A percentile compares a stretch with the other conserved stretches of the same genome.
Evolutionary conservation across 116 monocot species (phyloP).

Genomic region (Trichopus zeylanicus): DNA sequence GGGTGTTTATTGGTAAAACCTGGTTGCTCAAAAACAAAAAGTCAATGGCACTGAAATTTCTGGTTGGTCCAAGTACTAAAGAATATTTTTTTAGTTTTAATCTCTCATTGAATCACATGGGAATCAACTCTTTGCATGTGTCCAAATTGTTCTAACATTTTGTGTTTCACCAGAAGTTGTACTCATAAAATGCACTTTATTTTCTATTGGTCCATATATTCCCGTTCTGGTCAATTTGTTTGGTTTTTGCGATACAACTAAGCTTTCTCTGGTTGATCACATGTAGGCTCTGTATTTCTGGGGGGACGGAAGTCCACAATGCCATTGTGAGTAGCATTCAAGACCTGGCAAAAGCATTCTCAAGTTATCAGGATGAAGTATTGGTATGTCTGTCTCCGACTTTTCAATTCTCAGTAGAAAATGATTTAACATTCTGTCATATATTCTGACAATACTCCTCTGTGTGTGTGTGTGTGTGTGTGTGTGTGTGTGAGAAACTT

Average conservation of each 20-base stretch:
- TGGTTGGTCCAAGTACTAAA: background rate
- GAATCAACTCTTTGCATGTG: background rate
- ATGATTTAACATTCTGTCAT: too few species aligned
- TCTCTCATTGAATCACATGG: background rate
- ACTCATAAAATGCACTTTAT: background rate
- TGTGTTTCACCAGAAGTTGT: background rate
- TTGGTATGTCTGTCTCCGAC: slow-evolving; percentile 44
- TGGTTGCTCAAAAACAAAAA: too few species aligned
- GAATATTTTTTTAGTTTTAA: background rate
- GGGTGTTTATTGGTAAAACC: too few species aligned
- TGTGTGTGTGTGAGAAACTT: too few species aligned
- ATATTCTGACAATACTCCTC: too few species aligned
- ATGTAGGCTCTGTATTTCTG: slow-evolving; percentile 69
- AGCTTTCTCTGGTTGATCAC: slow-evolving; percentile 1
- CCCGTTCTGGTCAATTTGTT: background rate
- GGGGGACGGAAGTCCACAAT: slow-evolving; percentile 86
- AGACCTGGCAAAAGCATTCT: slow-evolving; percentile 65
- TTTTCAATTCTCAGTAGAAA: background rate
- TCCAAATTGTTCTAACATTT: background rate
- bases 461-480: too few species aligned
- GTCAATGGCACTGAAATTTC: background rate
- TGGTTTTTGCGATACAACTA: slow-evolving; percentile 6
- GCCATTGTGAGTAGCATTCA: slow-evolving; percentile 78
- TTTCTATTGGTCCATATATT: background rate
- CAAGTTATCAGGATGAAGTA: slow-evolving; percentile 89